These are phyloP conservation scores for Boletus bicolor DNA, from an alignment of 768 basidiomycete species.

Conservation along the genomic window DNA sequence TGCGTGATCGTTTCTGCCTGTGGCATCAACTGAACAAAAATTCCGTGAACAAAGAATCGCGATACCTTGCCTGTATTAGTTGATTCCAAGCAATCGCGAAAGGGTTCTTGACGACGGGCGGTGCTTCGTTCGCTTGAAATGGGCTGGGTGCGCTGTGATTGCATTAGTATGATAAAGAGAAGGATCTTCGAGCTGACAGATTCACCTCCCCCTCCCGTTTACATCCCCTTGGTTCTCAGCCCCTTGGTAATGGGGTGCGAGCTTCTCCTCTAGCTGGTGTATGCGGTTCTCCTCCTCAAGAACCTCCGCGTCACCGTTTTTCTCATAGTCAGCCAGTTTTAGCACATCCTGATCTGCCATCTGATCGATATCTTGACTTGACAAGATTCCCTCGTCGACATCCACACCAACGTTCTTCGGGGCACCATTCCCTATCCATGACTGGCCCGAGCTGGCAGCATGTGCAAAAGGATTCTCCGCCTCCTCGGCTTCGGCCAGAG, in stretches of 20 bases:
- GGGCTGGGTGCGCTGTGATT: background rate
- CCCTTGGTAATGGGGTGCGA: background rate
- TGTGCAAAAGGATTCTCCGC: slow-evolving; percentile 26
- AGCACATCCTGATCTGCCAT: slow-evolving; percentile 24
- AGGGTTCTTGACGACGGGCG: slow-evolving; percentile 11
- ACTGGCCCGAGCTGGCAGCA: slow-evolving; percentile 11
- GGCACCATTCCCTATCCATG: slow-evolving; percentile 7
- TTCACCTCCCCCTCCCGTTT: background rate
- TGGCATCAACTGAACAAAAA: background rate
- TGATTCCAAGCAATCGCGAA: slow-evolving; percentile 17
- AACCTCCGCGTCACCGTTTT: slow-evolving; percentile 13
- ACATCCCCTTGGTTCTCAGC: background rate
- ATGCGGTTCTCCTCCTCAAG: slow-evolving; percentile 7
- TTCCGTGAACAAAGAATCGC: background rate
- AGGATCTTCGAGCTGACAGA: background rate
- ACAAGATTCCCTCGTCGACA: slow-evolving; percentile 30
- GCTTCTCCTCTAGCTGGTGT: background rate
- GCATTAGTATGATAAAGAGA: background rate
- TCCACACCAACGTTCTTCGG: slow-evolving; percentile 22
- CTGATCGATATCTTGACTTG: slow-evolving; percentile 35
- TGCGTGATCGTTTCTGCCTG: slow-evolving; percentile 27
- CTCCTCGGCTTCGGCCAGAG: slow-evolving; percentile 17
- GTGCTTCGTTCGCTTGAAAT: background rate
- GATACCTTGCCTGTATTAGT: slow-evolving; percentile 17
- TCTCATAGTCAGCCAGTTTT: slow-evolving; percentile 1